Evolutionary conservation across 2,329 filamentous ascomycete species (phyloP).

Genomic region (Aspergillus tanneri): DNA sequence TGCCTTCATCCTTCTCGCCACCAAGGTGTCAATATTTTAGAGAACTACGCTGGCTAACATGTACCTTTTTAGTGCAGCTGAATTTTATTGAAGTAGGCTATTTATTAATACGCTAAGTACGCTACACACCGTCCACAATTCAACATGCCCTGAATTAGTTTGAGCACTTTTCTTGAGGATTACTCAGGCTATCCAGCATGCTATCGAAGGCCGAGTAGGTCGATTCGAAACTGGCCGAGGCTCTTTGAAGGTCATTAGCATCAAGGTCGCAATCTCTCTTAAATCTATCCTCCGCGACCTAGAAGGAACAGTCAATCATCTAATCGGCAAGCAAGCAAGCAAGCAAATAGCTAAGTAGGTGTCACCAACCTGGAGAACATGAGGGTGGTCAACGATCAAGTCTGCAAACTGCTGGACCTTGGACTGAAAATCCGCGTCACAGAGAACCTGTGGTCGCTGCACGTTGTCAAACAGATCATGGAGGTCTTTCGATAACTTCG

Average conservation of each 20-base stretch:
- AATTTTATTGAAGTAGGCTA: too few relatives aligned
- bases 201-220: too few relatives aligned
- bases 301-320: background rate
- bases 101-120: too few relatives aligned
- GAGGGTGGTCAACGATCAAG: background rate
- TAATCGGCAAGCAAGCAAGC: background rate
- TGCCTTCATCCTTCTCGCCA: too few relatives aligned
- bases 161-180: too few relatives aligned
- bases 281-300: background rate
- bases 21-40: too few relatives aligned
- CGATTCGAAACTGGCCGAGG: too few relatives aligned
- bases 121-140: too few relatives aligned
- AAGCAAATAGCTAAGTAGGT: background rate
- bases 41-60: too few relatives aligned
- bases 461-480: background rate
- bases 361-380: background rate
- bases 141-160: too few relatives aligned
- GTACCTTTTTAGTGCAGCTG: too few relatives aligned
- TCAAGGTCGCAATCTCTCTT: background rate
- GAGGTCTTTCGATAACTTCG: background rate
- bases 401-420: background rate
- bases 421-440: background rate
- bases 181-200: too few relatives aligned
- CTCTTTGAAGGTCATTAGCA: background rate
- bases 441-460: background rate